Percentiles rank a stretch among this genome's conserved stretches.
Conservation (phyloP, 179 eudicot genomes). For the Actinidia arguta region DNA sequence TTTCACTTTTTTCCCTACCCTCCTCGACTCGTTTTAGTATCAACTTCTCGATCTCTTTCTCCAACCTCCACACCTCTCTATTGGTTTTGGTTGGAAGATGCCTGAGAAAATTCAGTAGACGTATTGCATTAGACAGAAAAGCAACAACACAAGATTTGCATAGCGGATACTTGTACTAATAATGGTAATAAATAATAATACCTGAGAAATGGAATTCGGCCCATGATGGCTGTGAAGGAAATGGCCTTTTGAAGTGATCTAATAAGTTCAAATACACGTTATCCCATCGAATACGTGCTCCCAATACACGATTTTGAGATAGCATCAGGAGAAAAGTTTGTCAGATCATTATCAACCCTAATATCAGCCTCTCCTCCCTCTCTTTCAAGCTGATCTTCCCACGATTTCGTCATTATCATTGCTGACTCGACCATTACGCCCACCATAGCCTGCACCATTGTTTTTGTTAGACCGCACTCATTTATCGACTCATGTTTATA, state of each 20-base stretch:
- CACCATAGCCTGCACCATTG: conserved; percentile 51
- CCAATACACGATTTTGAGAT: conserved; percentile 66
- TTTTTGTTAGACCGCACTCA: too few species aligned
- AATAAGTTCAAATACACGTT: conserved; percentile 49
- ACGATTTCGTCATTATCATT: conserved; percentile 34
- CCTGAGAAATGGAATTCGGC: not conserved
- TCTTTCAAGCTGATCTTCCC: conserved; percentile 52
- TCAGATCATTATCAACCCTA: conserved; percentile 49
- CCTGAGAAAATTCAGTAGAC: conserved; percentile 20
- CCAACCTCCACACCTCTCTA: conserved; percentile 50
- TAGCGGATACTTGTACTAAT: not conserved
- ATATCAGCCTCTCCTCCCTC: conserved; percentile 40
- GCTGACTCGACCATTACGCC: conserved; percentile 51
- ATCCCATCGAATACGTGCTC: conserved; percentile 48
- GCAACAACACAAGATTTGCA: not conserved
- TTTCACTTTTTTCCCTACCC: conserved; percentile 33
- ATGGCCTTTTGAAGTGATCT: conserved; percentile 42
- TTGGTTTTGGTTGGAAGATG: conserved; percentile 54
- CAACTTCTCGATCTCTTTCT: conserved; percentile 47
- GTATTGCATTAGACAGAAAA: not conserved
- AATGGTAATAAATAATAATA: not conserved
- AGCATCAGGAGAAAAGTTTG: conserved; percentile 57
- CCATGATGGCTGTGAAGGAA: conserved; percentile 25
- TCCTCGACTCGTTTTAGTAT: conserved; percentile 47
- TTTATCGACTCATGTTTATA: too few species aligned